phyloP scores from a whole-genome alignment of 2,329 filamentous ascomycete genomes.

The Ceratocystis alfenasii region DNA sequence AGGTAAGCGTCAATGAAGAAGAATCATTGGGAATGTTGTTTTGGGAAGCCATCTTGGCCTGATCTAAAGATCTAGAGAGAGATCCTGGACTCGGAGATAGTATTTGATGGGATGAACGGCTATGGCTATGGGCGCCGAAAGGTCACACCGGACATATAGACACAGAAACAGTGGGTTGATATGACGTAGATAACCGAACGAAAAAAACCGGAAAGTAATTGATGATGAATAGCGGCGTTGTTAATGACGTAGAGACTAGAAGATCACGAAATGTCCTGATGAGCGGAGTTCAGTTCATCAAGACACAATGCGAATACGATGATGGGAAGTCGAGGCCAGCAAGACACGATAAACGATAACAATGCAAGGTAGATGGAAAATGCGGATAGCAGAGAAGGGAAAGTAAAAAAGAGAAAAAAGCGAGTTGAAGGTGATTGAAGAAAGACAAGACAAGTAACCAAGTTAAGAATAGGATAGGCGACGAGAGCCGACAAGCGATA shows the following conservation, averaged over 20 bases:
- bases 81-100: conserved; percentile 12
- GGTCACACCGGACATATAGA: background rate
- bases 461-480: background rate
- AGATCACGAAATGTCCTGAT: background rate
- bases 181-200: background rate
- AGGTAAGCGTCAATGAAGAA: conserved; percentile 56
- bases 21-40: conserved; percentile 32
- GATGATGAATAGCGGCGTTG: background rate
- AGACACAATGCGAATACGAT: background rate
- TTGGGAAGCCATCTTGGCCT: conserved; percentile 39
- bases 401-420: background rate
- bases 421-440: background rate
- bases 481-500: background rate
- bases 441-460: background rate
- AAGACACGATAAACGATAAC: conserved; percentile 17
- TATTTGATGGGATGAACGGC: conserved; percentile 2
- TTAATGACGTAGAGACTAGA: conserved; percentile 12
- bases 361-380: conserved; percentile 10
- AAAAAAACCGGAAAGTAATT: background rate
- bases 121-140: background rate
- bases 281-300: background rate
- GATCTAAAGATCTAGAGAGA: conserved; percentile 13
- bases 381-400: background rate
- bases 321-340: background rate
- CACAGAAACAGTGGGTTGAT: conserved; percentile 8